These are phyloP conservation scores for Aegle marmelos DNA, from an alignment of 345 rosid species.

Conservation along the genomic window DNA sequence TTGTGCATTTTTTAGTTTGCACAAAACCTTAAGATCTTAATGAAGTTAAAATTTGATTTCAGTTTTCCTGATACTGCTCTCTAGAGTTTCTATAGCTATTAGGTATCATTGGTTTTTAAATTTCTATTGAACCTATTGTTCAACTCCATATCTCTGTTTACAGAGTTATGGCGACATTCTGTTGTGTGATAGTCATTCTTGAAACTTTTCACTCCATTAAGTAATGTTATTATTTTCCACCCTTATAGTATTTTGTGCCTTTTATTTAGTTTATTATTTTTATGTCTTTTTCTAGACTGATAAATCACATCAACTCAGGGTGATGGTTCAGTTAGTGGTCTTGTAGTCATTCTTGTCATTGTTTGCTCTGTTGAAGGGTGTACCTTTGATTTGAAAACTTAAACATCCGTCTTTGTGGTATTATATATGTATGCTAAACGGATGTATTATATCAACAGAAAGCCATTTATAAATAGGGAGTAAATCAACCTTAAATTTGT, in stretches of 20 bases:
- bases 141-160: background rate
- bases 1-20: background rate
- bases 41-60: background rate
- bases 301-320: background rate
- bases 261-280: background rate
- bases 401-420: background rate
- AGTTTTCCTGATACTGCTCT: background rate
- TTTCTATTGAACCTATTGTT: background rate
- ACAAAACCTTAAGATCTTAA: background rate
- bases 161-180: background rate
- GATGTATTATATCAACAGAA: background rate
- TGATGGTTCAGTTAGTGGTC: background rate
- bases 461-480: constrained; percentile 1
- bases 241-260: background rate
- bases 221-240: background rate
- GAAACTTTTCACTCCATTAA: background rate
- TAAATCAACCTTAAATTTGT: constrained; percentile 17
- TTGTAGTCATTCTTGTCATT: background rate
- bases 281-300: background rate
- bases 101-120: background rate
- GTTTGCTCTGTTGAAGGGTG: background rate
- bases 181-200: background rate
- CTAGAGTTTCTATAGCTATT: background rate
- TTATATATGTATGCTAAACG: background rate
- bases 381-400: background rate